These are phyloP conservation scores for Helichrysum umbraculigerum DNA, from an alignment of 129 eudicot genomes.

Conservation along the genomic window DNA sequence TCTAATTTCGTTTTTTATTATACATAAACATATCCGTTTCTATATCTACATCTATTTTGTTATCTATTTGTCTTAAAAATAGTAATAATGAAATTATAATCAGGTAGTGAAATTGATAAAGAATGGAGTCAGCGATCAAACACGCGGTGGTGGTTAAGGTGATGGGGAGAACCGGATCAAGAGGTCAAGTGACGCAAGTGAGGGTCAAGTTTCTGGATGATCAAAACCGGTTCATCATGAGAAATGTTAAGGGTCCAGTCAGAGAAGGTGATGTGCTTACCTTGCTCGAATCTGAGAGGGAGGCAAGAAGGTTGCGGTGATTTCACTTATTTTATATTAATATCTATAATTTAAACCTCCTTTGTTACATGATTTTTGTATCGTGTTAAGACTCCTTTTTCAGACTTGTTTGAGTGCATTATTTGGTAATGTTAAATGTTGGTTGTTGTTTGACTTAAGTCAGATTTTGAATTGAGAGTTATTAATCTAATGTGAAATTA, in stretches of 20 bases:
- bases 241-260: constrained; percentile 46
- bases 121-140: constrained; percentile 44
- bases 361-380: background rate
- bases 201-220: constrained; percentile 44
- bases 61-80: background rate
- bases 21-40: background rate
- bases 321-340: background rate
- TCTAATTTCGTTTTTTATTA: background rate
- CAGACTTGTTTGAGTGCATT: constrained; percentile 7
- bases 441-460: background rate
- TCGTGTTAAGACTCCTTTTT: background rate
- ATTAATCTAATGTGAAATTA: background rate
- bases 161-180: constrained; percentile 52
- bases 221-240: constrained; percentile 44
- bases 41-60: background rate
- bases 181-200: constrained; percentile 51
- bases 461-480: constrained; percentile 1
- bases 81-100: background rate
- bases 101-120: constrained; percentile 2
- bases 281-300: constrained; percentile 54
- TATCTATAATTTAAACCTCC: background rate
- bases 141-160: constrained; percentile 51
- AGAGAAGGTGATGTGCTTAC: constrained; percentile 54
- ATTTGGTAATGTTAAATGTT: constrained; percentile 6
- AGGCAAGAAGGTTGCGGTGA: constrained; percentile 52